A percentile compares a stretch with the other conserved stretches of the same genome.
phyloP scores from a whole-genome alignment of 345 rosid species.

The Lagerstroemia speciosa region DNA sequence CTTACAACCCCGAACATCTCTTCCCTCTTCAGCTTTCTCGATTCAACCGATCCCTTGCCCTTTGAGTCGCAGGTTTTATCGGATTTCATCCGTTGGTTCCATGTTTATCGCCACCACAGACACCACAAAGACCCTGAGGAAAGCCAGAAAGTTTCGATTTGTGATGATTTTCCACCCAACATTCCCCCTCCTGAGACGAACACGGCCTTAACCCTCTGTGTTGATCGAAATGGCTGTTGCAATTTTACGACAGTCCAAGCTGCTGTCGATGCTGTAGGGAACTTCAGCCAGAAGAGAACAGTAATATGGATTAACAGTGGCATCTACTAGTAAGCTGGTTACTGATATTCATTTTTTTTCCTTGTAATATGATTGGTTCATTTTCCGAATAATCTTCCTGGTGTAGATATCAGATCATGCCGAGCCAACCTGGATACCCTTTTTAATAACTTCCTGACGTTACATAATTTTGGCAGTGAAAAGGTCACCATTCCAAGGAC shows the following conservation, averaged over 20 bases:
- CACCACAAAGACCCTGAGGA: conserved; percentile 17
- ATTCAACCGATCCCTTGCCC: conserved; percentile 9
- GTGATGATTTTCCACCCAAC: conserved; percentile 59
- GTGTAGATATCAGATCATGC: not conserved
- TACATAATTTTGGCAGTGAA: conserved; percentile 33
- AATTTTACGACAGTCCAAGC: conserved; percentile 80
- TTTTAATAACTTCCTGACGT: not conserved
- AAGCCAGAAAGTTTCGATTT: conserved; percentile 29
- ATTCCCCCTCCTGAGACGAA: conserved; percentile 65
- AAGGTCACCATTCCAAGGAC: conserved; percentile 52
- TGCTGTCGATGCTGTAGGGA: conserved; percentile 55
- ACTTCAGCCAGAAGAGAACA: conserved; percentile 48
- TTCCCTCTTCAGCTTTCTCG: conserved; percentile 10
- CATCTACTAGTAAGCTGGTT: conserved; percentile 55
- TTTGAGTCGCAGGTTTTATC: conserved; percentile 3
- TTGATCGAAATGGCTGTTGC: conserved; percentile 74
- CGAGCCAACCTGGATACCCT: not conserved
- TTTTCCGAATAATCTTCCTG: not conserved
- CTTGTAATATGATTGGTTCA: not conserved
- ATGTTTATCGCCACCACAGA: conserved; percentile 6
- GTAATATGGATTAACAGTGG: conserved; percentile 81
- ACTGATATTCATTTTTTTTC: not conserved
- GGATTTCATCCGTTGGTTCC: not conserved
- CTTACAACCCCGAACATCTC: conserved; percentile 15
- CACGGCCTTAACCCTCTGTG: conserved; percentile 55